Base-by-base conservation (phyloP, 1,284 basidiomycete genomes). In the Leccinum angustisporum region DNA sequence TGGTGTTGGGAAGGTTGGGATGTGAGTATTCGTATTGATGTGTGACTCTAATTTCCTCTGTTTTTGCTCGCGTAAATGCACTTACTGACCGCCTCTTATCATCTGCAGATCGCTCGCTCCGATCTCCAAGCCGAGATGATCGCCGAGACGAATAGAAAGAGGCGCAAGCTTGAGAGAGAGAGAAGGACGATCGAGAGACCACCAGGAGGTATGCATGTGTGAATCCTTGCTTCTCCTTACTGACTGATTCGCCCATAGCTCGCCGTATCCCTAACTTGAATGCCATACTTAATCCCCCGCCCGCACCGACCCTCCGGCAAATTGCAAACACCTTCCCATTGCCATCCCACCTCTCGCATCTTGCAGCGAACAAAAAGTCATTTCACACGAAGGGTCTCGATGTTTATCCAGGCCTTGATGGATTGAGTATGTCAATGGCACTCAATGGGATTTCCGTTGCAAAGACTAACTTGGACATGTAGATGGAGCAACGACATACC, bases 41-140 rank as follows among this genome's bases (percentile, higher is more conserved):
- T 30, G 27, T 30, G 27, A 30, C 27, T 30, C 27, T 30, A 1
- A 30, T 30, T 30, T 52, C 46, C 33, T 60, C 54, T 43, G 5
- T 56, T 31, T 61, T 46, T 54, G 54, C 33, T 7, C 50, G 36
- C 58, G 54, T 70, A 40, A 48, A 58, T 56, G 25, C 48, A 59
- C 50, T 46, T 59, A 10, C 61, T 65, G 11, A 72, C 10, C 48
- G 7, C 31, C 36, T 59, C 4, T 18, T 18, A 43, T 25, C 11
- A 5, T 54, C 27, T 54, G 52, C 56, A 91, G 89, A 72, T 86
- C 62, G 79, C 85, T 18, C 81, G 86, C 59, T 87, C 90, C 66
- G 86, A 89, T 54, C 76, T 95, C n/a, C 89, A 94, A 66, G 87
- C 83, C 0, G 85, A 88, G 16, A 90, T 94, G 88, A 87, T 94